Percentiles rank a stretch among this genome's conserved stretches.
phyloP scores from a whole-genome alignment of 1,284 basidiomycete genomes.

The Puccinia triticina region DNA sequence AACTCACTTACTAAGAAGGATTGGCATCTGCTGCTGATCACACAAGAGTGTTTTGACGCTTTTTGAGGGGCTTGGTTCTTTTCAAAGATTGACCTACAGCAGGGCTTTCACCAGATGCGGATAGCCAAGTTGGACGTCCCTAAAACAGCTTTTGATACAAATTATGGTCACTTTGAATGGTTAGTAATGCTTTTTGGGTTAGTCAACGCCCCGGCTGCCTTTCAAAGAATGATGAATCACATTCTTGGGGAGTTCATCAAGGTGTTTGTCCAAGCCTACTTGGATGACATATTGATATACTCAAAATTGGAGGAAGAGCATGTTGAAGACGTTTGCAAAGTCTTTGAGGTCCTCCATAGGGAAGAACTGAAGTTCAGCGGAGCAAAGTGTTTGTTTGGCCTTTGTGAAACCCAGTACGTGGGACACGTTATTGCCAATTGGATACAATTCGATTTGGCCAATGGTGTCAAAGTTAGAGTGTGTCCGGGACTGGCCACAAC shows the following conservation, averaged over 20 bases:
- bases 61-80: not conserved
- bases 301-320: conserved; percentile 41
- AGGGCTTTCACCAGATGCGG: conserved; percentile 25
- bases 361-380: not conserved
- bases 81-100: conserved; percentile 18
- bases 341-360: not conserved
- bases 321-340: conserved; percentile 26
- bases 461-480: not conserved
- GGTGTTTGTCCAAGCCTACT: conserved; percentile 26
- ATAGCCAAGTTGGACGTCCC: not conserved
- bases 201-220: no score
- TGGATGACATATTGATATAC: conserved; percentile 53
- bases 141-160: no score
- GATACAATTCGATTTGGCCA: no score
- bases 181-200: no score
- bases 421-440: not conserved
- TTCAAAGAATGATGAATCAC: no score
- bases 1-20: conserved; percentile 23
- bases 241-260: no score
- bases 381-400: not conserved
- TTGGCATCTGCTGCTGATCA: not conserved
- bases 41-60: conserved; percentile 26
- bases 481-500: not conserved
- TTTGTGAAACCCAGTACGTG: not conserved
- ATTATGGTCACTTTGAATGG: no score